Evolutionary conservation across 192 early-diverging fungal species (phyloP), one percentile per base, ranked within the genome.

Genomic region (Backusella tarrabulga): DNA sequence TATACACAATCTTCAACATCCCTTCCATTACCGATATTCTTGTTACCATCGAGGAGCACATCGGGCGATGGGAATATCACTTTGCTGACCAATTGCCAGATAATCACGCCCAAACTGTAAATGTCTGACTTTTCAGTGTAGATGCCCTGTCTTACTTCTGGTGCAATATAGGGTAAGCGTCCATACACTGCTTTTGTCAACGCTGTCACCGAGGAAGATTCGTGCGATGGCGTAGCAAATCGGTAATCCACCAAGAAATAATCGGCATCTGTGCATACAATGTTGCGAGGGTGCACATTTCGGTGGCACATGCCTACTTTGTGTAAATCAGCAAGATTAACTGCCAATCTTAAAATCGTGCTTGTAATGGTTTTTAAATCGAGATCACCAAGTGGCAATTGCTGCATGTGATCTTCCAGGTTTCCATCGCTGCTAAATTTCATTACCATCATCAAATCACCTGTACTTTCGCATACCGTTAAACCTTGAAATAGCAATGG

Each of bases 51-150:
- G n/a, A 79, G 14, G 4, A 79, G 34, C 6, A 79, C 72, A 41
- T 79, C 77, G 3, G 77, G 77, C 34, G 79, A 76, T 23, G 79
- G 79, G 29, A 80, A 80, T 14, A 77, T 76, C 4, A 80, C 79
- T 54, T 76, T 76, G 41, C 78, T 81, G 38, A 85, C 81, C 0
- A 88, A 52, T 35, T 88, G 84, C 84, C 84, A 88, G 6, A 87
- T 80, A 44, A 88, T 84, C 29, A 88, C 81, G 15, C 87, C 87
- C 26, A 88, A 71, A 71, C 83, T 83, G 67, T 88, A 87, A 7
- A 88, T 83, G 77, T 88, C 87, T 17, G 84, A 84, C 26, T 82
- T 86, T 15, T 80, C 63, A 15, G 70, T 77, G 66, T 76, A 73
- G 0, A 46, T 41, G 0, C 78, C 77, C 41, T 42, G 40, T 14